Percentiles rank a stretch among this genome's conserved stretches.
Evolutionary conservation across 2,329 filamentous ascomycete species (phyloP).

Genomic region (Ophiostoma fasciatum): DNA sequence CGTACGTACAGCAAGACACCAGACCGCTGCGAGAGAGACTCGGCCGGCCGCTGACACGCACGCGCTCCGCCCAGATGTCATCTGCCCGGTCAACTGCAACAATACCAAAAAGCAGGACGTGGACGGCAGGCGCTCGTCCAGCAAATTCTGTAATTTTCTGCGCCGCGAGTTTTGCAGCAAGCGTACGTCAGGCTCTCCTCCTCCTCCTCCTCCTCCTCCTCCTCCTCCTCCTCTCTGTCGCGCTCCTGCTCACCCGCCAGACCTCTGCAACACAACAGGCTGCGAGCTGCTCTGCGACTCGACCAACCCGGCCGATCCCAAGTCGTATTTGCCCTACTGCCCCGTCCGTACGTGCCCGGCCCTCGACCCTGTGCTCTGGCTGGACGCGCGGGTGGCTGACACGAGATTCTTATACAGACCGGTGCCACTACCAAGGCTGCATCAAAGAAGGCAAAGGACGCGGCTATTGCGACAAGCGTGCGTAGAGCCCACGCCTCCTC

Average conservation of each 20-base stretch:
- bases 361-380: too few relatives aligned
- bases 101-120: too few relatives aligned
- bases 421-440: constrained; percentile 6
- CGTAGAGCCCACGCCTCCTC: too few relatives aligned
- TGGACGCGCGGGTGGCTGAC: too few relatives aligned
- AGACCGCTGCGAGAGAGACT: neutral
- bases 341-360: constrained; percentile 4
- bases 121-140: too few relatives aligned
- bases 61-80: too few relatives aligned
- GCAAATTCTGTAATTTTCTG: too few relatives aligned
- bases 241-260: neutral
- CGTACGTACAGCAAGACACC: neutral
- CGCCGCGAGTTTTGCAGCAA: constrained; percentile 7
- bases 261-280: neutral
- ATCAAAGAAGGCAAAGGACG: neutral
- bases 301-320: neutral
- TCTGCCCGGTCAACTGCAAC: neutral
- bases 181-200: neutral
- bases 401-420: constrained; percentile 3
- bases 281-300: constrained; percentile 6
- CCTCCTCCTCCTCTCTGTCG: neutral
- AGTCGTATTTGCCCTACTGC: neutral
- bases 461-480: constrained; percentile 5
- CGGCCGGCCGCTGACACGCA: too few relatives aligned
- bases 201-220: neutral